A percentile compares a stretch with the other conserved stretches of the same genome.
Conservation (phyloP, 306 rosid species). For the Castanospermum australe region DNA sequence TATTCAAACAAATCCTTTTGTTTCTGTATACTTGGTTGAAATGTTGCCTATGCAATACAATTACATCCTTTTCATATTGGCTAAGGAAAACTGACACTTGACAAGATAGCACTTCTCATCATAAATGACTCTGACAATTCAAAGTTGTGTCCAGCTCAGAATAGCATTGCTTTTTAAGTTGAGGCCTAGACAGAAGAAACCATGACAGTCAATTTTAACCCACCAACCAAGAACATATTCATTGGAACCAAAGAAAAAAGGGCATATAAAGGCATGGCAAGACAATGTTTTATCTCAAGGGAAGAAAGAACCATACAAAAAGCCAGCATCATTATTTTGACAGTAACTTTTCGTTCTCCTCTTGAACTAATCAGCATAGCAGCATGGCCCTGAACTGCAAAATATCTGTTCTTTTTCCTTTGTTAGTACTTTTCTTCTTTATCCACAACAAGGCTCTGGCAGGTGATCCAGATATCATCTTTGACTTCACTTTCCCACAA, state of each 20-base stretch:
- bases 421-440: background rate
- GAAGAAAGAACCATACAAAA: background rate
- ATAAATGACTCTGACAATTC: background rate
- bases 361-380: background rate
- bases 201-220: background rate
- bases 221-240: background rate
- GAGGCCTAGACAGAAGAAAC: background rate
- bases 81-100: background rate
- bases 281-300: background rate
- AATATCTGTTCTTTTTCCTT: background rate
- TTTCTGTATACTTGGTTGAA: too few species aligned
- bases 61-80: too few species aligned
- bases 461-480: conserved; percentile 21
- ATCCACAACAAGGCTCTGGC: background rate
- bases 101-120: background rate
- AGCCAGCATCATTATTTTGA: background rate
- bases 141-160: conserved; percentile 12
- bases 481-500: conserved; percentile 10
- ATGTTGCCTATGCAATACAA: too few species aligned
- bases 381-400: background rate
- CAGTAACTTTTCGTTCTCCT: background rate
- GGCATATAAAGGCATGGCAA: background rate
- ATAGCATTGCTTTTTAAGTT: background rate
- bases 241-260: background rate
- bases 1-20: too few species aligned